Evolutionary conservation across 1,284 basidiomycete species (phyloP), one percentile per base, ranked within the genome.

Genomic region (Vanrija pseudolonga): DNA sequence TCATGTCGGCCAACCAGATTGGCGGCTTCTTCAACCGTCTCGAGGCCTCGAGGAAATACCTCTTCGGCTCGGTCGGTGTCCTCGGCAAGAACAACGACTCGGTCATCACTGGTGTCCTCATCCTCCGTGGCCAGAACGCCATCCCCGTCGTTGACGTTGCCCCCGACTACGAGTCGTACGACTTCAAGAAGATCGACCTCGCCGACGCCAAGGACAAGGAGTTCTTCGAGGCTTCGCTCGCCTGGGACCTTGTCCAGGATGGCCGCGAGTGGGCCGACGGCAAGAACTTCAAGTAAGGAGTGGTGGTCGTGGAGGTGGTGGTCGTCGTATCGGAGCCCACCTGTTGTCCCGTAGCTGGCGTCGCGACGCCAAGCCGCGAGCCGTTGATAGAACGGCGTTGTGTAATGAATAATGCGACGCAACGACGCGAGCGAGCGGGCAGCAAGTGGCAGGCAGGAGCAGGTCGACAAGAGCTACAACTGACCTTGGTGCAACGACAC

Each of bases 11-110:
- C 66, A 81, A 81, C 80, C 76, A 79, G 66, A 87, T 97, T 71
- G 84, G 84, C 57, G 95, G 95, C 24, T 92, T 96, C 85, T 97
- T 95, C 84, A 79, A 91, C 81, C 91, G 95, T 63, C 85, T 98
- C 17, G 93, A 96, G 80, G 92, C 85, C 23, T 91, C 91, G 41
- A 86, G 92, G 77, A 95, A 96, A 77, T 92, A 93, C 83, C 84
- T 95, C 65, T 96, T 97, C 77, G 94, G 87, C 38, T 95, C 91
- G 40, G 77, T 92, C 49, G 91, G 90, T 77, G 95, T 98, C 24
- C 86, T 94, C 57, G 94, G 94, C 69, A 79, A 81, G 74, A 65
- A 81, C 76, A 90, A 90, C 80, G 81, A 87, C 76, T 85, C 83
- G 26, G 56, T 87, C 71, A 90, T 94, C 78, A 74, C 83, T 51